Evolutionary conservation across 768 basidiomycete genomes (phyloP), one percentile per base, ranked within the genome.

Genomic region (Tricholomella constricta): DNA sequence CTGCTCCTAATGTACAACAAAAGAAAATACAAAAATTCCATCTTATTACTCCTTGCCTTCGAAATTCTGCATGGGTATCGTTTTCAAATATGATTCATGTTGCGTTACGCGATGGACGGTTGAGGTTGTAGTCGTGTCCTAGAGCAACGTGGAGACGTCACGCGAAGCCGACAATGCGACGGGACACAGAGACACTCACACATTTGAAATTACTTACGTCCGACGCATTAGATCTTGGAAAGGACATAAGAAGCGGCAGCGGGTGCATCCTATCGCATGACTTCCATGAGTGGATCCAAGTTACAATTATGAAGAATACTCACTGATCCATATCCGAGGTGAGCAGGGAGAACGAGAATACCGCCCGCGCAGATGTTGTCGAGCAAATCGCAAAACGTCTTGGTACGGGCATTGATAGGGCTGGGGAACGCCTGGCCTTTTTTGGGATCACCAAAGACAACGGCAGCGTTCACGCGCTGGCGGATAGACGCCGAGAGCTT

Each of bases 401-500:
- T 52, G 3, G 31, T 25, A 4, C 42, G 42, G 15, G 15, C 42
- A 17, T 12, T 40, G 41, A 62, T 61, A 12, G 31, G 42, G 31
- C 42, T 25, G 15, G 42, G 25, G 42, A 43, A 43, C 26, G 51
- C 59, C 25, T 56, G 55, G 2, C 54, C 56, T 8, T 60, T 51
- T 17, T 54, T 44, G n/a, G 61, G 61, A 35, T 62, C 61, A 6
- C 61, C 61, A 25, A 60, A 62, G 3, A 60, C 59, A 19, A 62
- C 57, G 19, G 55, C 59, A n/a, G 42, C 42, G 23, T 43, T 43
- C 25, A 43, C 42, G 14, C 42, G 42, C 15, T 43, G 26, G 25
- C 27, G 42, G 15, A 43, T 27, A 25, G 42, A 14, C 2, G 70
- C 34, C 2, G 74, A 70, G 17, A 76, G 62, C 51, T 64, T 43